These are phyloP conservation scores for Nigrograna mackinnonii DNA, from an alignment of 2,329 filamentous ascomycete genomes.

Conservation along the genomic window DNA sequence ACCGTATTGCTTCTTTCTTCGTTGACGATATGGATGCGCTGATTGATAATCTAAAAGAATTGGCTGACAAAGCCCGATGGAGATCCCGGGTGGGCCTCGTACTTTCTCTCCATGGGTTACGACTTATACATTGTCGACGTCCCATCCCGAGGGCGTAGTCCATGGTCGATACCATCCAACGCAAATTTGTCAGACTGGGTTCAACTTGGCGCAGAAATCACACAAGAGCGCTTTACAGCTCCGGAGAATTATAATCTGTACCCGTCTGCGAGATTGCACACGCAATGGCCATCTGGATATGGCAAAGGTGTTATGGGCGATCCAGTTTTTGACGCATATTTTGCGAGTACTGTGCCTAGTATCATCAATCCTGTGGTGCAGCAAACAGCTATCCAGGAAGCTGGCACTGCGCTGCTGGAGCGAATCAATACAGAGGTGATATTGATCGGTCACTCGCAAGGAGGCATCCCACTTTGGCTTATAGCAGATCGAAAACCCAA, in stretches of 20 bases:
- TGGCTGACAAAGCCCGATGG: slow-evolving; percentile 55
- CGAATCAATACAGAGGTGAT: slow-evolving; percentile 43
- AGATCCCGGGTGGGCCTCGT: slow-evolving; percentile 51
- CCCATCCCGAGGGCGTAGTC: slow-evolving; percentile 13
- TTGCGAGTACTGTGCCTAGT: slow-evolving; percentile 27
- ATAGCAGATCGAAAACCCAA: slow-evolving; percentile 53
- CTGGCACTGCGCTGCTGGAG: slow-evolving; percentile 47
- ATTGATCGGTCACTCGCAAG: slow-evolving; percentile 52
- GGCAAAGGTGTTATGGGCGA: slow-evolving; percentile 42
- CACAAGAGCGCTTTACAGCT: slow-evolving; percentile 27
- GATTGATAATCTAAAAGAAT: slow-evolving; percentile 44
- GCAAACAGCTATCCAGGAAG: slow-evolving; percentile 20
- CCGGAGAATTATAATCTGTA: slow-evolving; percentile 37
- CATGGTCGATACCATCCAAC: neutral
- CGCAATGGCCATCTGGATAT: slow-evolving; percentile 37
- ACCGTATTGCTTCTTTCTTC: slow-evolving; percentile 1
- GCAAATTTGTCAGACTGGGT: slow-evolving; percentile 26
- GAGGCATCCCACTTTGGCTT: slow-evolving; percentile 48
- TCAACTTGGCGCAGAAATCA: slow-evolving; percentile 1
- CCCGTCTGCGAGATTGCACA: slow-evolving; percentile 44
- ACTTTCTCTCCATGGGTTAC: slow-evolving; percentile 51
- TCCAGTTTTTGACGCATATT: slow-evolving; percentile 50
- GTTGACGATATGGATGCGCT: no score
- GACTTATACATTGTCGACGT: slow-evolving; percentile 50
- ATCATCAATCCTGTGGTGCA: slow-evolving; percentile 2